Evolutionary conservation across 805 yeast genomes (phyloP).

Genomic region (Komagataella populi): DNA sequence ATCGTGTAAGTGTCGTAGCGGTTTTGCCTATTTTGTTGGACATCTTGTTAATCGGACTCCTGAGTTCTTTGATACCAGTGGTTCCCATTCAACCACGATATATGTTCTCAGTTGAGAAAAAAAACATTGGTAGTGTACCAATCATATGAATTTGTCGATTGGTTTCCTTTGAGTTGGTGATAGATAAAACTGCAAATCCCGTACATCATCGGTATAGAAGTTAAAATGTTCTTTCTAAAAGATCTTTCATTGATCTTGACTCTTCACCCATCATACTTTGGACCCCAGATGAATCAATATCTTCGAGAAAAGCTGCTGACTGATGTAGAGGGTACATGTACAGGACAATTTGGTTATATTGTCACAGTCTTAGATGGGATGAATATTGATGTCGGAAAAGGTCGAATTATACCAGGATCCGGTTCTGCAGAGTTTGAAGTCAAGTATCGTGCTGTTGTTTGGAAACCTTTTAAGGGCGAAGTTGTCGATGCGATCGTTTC

Average conservation of each 20-base stretch:
- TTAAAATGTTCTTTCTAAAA: constrained; percentile 24
- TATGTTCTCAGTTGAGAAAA: not conserved
- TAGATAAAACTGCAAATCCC: not conserved
- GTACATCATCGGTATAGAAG: not conserved
- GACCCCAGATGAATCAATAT: constrained; percentile 94
- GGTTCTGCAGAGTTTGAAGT: constrained; percentile 97
- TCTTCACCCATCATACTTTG: constrained; percentile 93
- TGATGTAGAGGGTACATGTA: constrained; percentile 97
- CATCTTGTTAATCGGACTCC: constrained; percentile 14
- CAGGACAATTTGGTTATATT: constrained; percentile 97
- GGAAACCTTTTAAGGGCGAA: constrained; percentile 98
- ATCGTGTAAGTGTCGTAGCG: constrained; percentile 65
- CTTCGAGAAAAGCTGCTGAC: constrained; percentile 79
- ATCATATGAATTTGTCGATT: not conserved
- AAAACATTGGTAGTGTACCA: not conserved
- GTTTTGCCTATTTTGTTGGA: constrained; percentile 39
- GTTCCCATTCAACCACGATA: not conserved
- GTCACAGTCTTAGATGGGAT: constrained; percentile 91
- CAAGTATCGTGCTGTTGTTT: constrained; percentile 89
- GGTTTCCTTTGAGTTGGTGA: not conserved
- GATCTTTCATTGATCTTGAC: constrained; percentile 87
- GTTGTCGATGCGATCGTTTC: constrained; percentile 96
- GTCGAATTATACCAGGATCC: constrained; percentile 76
- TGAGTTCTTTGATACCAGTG: not conserved
- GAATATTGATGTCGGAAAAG: constrained; percentile 91